Base-by-base conservation (phyloP, 371 early-diverging fungal genomes). In the Encephalitozoon romaleae region DNA sequence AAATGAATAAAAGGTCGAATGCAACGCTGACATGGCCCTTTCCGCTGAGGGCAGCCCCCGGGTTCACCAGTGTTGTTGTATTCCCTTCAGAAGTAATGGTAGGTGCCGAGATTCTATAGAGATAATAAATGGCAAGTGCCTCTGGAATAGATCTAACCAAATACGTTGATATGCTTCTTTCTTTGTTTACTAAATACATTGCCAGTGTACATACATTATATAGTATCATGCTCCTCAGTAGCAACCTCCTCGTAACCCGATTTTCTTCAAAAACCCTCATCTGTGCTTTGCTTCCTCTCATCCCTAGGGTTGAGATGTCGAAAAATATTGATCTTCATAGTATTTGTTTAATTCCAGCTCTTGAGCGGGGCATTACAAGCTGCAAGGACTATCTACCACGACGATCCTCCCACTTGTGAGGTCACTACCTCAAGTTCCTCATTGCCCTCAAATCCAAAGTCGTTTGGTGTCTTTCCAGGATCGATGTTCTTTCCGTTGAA, bases 341-440 rank as follows among this genome's bases (percentile, higher is more conserved):
- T 21, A 47, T 47, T 47, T 47, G 49, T 47, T 47, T 47, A 47
- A 47, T 47, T 47, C 49, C 8, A 18, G 4, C 49, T 18, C 49
- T 2, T 2, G 49, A 21, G 2, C 1, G 18, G 21, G 3, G 15
- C 21, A 47, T 4, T 8, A 4, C 5, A 4, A 15, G 18, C 49
- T 18, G 21, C 4, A 47, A 15, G 18, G 21, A 18, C n/a, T 2
- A 11, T 5, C 21, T 21, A 4, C n/a, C 18, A 47, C 0, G 49
- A 8, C 49, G 2, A 47, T 47, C 84, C 84, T 12, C 84, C 84
- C 12, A 68, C 70, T 54, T 83, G 84, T 59, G 53, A 45, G n/a
- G 81, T 68, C 9, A 79, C 59, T 12, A 83, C 75, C 26, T 81
- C 76, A 11, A 83, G 5, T 2, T 65, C 67, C 41, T 79, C 82